Evolutionary conservation across 495 filamentous ascomycete species (phyloP), one percentile per base, ranked within the genome.

Genomic region (Penicillium steckii): DNA sequence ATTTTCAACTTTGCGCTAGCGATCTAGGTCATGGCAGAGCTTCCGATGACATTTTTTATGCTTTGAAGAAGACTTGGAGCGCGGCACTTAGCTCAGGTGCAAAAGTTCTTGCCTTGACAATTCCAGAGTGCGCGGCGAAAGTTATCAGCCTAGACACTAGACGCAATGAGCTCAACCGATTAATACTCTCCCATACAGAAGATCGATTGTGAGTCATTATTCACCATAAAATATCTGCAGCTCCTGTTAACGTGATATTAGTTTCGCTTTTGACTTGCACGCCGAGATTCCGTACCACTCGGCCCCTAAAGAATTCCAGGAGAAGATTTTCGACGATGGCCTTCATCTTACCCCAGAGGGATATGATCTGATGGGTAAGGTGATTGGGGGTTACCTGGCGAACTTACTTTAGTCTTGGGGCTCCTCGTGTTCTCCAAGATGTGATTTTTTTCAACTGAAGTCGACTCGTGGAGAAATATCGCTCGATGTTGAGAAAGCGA

Each of bases 41-140:
- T 8, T 55, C 21, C 29, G 64, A 62, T 50, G 68, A 25, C 53
- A 77, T 56, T 56, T 81, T 49, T 64, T 67, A 62, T 35, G 68
- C 19, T 7, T 67, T 84, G 33, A 57, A 77, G 53, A 45, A 62
- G 4, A 49, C 71, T 25, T 85, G 78, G 78, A 66, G 73, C 12
- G 56, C 78, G 9, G 68, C 76, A 0, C 68, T 84, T 1, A 45
- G 54, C 3, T 62, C 67, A 4, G 74, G 74, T 2, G 64, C 74
- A 35, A 82, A 81, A 29, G 72, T 88, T 1, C 64, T 88, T 5
- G 77, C 83, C 0, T 65, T 86, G 40, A 88, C 83, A 0, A 72
- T 88, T 6, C 83, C 80, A 2, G 83, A 86, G 50, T 69, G 63
- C 10, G 68, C 64, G 2, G 67, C 58, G n/a, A 22, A 24, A 12